Conservation (phyloP, 2,329 filamentous ascomycete species). For the Rutstroemia sp. region DNA sequence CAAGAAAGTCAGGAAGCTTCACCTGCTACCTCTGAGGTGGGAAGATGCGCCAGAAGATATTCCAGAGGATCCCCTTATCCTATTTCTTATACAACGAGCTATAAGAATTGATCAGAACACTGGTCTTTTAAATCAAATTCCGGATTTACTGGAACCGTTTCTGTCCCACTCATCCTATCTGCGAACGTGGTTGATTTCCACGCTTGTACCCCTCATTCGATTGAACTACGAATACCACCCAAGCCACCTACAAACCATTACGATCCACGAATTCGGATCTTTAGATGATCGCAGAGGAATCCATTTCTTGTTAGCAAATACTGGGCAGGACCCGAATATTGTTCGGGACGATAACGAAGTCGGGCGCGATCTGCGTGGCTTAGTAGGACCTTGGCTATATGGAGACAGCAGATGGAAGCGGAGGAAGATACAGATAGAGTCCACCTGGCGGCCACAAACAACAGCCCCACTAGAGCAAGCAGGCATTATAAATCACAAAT, state of each 20-base stretch:
- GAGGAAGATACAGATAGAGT: conserved; percentile 29
- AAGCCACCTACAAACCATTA: conserved; percentile 33
- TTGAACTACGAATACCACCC: conserved; percentile 65
- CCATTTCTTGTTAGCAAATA: conserved; percentile 52
- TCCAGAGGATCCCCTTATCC: conserved; percentile 47
- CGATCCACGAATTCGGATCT: conserved; percentile 56
- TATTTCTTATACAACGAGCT: conserved; percentile 61
- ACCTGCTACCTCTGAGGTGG: conserved; percentile 49
- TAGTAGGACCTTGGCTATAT: conserved; percentile 70
- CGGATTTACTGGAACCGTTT: conserved; percentile 62
- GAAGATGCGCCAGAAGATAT: conserved; percentile 40
- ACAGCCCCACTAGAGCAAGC: conserved; percentile 21
- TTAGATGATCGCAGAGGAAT: conserved; percentile 53
- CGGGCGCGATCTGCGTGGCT: conserved; percentile 57
- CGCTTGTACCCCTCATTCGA: conserved; percentile 60
- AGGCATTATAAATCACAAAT: conserved; percentile 29
- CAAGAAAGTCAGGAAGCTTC: conserved; percentile 57
- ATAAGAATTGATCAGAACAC: conserved; percentile 64
- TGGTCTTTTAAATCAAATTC: conserved; percentile 62
- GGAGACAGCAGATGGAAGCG: conserved; percentile 52
- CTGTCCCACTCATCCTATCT: conserved; percentile 53
- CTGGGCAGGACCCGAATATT: conserved; percentile 29
- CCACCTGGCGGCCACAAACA: conserved; percentile 11
- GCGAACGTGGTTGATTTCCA: conserved; percentile 61
- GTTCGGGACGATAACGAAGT: conserved; percentile 31